Evolutionary conservation across 1,284 basidiomycete genomes (phyloP).

Genomic region (Naganishia sp.): DNA sequence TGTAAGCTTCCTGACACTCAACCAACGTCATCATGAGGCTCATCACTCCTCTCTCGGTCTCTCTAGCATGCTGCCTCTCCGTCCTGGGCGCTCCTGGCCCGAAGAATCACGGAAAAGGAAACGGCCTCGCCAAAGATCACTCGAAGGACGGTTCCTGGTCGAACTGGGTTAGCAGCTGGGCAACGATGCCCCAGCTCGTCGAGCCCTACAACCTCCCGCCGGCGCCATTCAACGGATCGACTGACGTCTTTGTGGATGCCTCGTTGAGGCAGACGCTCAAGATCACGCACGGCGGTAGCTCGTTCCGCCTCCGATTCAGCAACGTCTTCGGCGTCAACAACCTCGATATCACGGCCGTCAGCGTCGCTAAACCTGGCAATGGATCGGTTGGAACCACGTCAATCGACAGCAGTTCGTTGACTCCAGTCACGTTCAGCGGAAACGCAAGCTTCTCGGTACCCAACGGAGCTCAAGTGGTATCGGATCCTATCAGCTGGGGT

Average conservation of each 20-base stretch:
- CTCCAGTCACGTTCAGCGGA: conserved; percentile 45
- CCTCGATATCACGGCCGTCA: conserved; percentile 57
- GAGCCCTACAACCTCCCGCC: conserved; percentile 30
- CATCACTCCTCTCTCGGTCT: background rate
- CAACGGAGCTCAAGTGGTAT: conserved; percentile 57
- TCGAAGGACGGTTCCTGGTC: conserved; percentile 7
- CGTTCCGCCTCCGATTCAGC: conserved; percentile 58
- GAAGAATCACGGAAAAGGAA: conserved; percentile 1
- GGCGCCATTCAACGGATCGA: conserved; percentile 26
- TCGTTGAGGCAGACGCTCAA: conserved; percentile 60
- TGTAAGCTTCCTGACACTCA: background rate
- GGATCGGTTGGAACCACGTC: conserved; percentile 48
- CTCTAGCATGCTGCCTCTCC: conserved; percentile 7
- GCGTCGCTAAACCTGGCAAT: conserved; percentile 55
- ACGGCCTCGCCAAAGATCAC: conserved; percentile 13
- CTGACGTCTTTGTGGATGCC: conserved; percentile 55
- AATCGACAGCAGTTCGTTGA: conserved; percentile 7
- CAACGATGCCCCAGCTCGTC: conserved; percentile 25
- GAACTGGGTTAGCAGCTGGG: conserved; percentile 26
- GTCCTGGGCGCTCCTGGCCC: background rate
- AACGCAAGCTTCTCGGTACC: conserved; percentile 55
- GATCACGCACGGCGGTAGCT: conserved; percentile 53
- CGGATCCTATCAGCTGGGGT: conserved; percentile 50
- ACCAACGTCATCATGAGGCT: conserved; percentile 11
- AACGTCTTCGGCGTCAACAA: conserved; percentile 58